These are phyloP conservation scores for Suillus alpinus DNA, from an alignment of 768 basidiomycete species.

Conservation along the genomic window DNA sequence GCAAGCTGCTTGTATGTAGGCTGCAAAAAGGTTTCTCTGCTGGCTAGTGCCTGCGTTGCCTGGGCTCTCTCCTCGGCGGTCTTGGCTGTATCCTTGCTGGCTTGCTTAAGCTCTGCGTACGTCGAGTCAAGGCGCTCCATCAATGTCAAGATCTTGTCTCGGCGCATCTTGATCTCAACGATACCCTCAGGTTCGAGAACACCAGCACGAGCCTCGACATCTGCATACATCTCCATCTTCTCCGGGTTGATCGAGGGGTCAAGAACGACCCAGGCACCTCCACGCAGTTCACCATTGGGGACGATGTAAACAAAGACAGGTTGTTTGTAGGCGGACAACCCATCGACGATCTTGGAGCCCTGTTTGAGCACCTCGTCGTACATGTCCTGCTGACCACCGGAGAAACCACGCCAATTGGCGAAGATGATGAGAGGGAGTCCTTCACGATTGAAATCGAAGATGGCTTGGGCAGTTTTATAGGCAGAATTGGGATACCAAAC, in stretches of 20 bases:
- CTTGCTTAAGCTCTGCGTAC: constrained; percentile 78
- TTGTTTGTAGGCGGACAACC: constrained; percentile 93
- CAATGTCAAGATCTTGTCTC: constrained; percentile 82
- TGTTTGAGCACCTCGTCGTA: constrained; percentile 97
- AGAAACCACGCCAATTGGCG: constrained; percentile 99
- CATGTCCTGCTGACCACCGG: constrained; percentile 99
- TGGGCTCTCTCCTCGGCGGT: constrained; percentile 70
- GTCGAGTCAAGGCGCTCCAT: constrained; percentile 92
- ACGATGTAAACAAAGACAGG: constrained; percentile 98
- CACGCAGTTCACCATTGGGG: constrained; percentile 97
- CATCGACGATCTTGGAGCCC: constrained; percentile 98
- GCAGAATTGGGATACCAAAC: constrained; percentile 99
- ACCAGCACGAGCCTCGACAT: constrained; percentile 93
- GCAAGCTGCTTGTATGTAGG: constrained; percentile 95
- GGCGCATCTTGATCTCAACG: constrained; percentile 96
- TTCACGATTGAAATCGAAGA: constrained; percentile 98
- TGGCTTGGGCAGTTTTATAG: constrained; percentile 98
- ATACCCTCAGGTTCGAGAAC: constrained; percentile 97
- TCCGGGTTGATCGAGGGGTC: constrained; percentile 96
- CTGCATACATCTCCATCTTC: constrained; percentile 99
- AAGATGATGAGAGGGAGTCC: constrained; percentile 96
- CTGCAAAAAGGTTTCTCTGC: constrained; percentile 75
- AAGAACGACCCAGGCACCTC: constrained; percentile 98
- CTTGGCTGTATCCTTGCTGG: constrained; percentile 72
- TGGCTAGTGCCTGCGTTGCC: constrained; percentile 65